A percentile compares a stretch with the other conserved stretches of the same genome.
phyloP scores from a whole-genome alignment of 192 early-diverging fungal species.

The Entomortierella lignicola region DNA sequence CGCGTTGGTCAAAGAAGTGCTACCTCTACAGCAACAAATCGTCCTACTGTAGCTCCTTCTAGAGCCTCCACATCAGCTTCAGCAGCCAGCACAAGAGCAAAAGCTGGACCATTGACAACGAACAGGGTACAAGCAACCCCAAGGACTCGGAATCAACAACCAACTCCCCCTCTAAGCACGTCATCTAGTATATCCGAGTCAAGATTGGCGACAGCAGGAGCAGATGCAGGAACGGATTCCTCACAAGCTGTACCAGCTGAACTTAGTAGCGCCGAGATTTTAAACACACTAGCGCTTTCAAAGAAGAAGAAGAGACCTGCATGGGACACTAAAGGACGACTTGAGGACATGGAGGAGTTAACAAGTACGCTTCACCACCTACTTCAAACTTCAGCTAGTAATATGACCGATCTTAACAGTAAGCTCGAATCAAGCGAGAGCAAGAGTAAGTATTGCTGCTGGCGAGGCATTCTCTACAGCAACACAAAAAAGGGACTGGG shows the following conservation, averaged over 20 bases:
- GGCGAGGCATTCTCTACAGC: background rate
- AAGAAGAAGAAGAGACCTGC: constrained; percentile 75
- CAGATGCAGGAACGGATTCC: background rate
- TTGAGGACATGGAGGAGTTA: constrained; percentile 80
- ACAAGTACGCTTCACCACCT: constrained; percentile 60
- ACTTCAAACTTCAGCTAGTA: constrained; percentile 58
- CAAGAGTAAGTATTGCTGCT: constrained; percentile 39
- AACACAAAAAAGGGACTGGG: no score
- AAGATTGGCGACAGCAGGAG: background rate
- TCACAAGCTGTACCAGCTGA: background rate
- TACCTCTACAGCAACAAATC: background rate
- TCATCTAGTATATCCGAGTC: constrained; percentile 14
- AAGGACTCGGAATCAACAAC: constrained; percentile 8
- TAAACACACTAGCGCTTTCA: constrained; percentile 15
- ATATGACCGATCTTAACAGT: constrained; percentile 61
- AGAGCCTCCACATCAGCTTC: background rate
- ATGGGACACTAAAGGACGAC: constrained; percentile 83
- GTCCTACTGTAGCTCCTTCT: background rate
- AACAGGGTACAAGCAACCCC: background rate
- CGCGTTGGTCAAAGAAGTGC: constrained; percentile 5
- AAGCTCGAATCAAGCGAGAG: constrained; percentile 63
- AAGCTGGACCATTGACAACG: background rate
- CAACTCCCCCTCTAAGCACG: constrained; percentile 5
- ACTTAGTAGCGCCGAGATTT: constrained; percentile 9
- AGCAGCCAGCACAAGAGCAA: background rate